phyloP scores from a whole-genome alignment of 345 rosid species.

The Salix exigua region DNA sequence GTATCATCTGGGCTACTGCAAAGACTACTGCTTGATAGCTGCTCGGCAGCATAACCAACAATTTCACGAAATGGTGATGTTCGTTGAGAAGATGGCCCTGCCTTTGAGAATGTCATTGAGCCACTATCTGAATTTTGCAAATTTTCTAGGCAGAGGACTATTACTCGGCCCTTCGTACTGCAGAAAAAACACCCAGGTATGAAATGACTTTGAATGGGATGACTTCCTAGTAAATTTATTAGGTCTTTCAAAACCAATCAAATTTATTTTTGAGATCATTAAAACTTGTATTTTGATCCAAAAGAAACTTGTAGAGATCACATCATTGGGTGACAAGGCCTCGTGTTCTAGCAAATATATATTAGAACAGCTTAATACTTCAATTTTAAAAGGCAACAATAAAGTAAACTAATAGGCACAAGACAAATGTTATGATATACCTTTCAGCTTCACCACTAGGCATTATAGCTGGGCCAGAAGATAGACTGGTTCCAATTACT shows the following conservation, averaged over 20 bases:
- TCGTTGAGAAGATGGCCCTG: constrained; percentile 68
- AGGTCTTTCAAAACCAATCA: background rate
- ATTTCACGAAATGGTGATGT: constrained; percentile 82
- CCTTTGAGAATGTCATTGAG: constrained; percentile 64
- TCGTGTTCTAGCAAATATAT: background rate
- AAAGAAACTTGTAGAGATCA: background rate
- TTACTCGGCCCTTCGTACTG: constrained; percentile 90
- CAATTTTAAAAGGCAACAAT: background rate
- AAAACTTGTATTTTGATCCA: background rate
- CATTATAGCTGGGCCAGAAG: constrained; percentile 90
- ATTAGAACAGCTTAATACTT: background rate
- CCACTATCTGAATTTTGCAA: constrained; percentile 69
- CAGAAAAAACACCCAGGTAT: constrained; percentile 24
- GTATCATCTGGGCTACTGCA: constrained; percentile 83
- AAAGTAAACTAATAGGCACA: background rate
- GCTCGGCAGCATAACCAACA: constrained; percentile 63
- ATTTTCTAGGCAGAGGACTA: constrained; percentile 70
- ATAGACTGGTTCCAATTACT: constrained; percentile 83
- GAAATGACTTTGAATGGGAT: background rate
- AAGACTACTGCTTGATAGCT: constrained; percentile 72
- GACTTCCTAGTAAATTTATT: background rate
- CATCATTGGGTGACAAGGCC: background rate
- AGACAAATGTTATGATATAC: constrained; percentile 30
- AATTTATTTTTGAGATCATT: background rate
- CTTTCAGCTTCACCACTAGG: constrained; percentile 99